A percentile compares a stretch with the other conserved stretches of the same genome.
Evolutionary conservation across 108 stramenopile species (phyloP).

Genomic region (Nannochloropsis oceanica): DNA sequence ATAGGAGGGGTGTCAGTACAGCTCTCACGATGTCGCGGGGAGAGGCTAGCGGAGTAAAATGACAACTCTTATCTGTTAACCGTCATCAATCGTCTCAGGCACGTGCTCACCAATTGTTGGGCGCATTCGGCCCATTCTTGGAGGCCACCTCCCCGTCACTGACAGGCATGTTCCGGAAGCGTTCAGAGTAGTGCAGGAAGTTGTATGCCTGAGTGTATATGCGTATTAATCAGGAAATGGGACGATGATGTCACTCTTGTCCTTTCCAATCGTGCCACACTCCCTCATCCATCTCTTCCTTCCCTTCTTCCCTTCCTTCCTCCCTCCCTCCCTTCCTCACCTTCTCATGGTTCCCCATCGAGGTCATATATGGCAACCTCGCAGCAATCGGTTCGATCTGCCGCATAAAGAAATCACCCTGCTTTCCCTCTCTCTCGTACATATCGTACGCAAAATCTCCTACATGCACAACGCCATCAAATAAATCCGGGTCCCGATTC

Average conservation of each 20-base stretch:
- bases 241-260: too few relatives aligned
- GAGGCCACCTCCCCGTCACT: neutral
- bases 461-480: slow-evolving; percentile 4
- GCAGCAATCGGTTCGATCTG: slow-evolving; percentile 2
- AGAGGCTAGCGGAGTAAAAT: too few relatives aligned
- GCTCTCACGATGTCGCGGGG: neutral
- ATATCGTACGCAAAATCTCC: slow-evolving; percentile 14
- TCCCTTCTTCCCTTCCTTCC: neutral
- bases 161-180: slow-evolving; percentile 4
- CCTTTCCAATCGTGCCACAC: too few relatives aligned
- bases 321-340: neutral
- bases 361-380: neutral
- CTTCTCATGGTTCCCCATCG: slow-evolving; percentile 4
- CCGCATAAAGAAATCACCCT: slow-evolving; percentile 3
- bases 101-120: slow-evolving; percentile 2
- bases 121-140: neutral
- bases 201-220: neutral
- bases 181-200: slow-evolving; percentile 5
- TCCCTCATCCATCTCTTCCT: too few relatives aligned
- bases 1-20: neutral
- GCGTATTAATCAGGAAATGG: too few relatives aligned
- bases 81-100: too few relatives aligned
- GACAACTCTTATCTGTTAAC: too few relatives aligned
- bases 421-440: neutral
- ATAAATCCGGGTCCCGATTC: neutral